Conservation (phyloP, 2,329 filamentous ascomycete species). For the Podosphaera fusca region DNA sequence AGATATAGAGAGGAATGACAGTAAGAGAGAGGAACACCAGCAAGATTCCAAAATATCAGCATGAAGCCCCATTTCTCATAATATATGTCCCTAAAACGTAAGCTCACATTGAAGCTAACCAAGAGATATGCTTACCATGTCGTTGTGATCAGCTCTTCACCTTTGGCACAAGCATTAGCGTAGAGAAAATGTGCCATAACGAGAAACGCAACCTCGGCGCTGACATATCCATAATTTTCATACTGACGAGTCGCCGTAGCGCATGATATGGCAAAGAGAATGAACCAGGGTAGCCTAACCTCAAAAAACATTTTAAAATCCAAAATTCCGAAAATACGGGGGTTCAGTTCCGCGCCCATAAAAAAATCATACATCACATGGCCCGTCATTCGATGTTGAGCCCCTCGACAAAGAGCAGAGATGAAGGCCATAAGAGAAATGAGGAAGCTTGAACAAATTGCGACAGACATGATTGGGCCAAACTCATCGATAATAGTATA, state of each 20-base stretch:
- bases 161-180: conserved; percentile 78
- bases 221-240: conserved; percentile 66
- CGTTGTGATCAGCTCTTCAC: conserved; percentile 70
- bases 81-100: conserved; percentile 57
- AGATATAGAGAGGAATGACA: conserved; percentile 85
- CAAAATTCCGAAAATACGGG: conserved; percentile 59
- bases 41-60: conserved; percentile 94
- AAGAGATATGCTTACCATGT: conserved; percentile 29
- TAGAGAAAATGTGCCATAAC: conserved; percentile 82
- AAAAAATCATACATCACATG: conserved; percentile 69
- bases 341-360: conserved; percentile 74
- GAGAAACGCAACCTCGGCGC: conserved; percentile 63
- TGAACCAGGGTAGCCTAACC: conserved; percentile 79
- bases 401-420: conserved; percentile 58
- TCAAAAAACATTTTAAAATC: conserved; percentile 96
- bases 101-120: neutral
- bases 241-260: conserved; percentile 64
- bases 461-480: conserved; percentile 74
- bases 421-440: conserved; percentile 69
- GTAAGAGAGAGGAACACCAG: conserved; percentile 74
- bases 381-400: conserved; percentile 80
- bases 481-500: conserved; percentile 92
- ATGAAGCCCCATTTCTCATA: conserved; percentile 95
- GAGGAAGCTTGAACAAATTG: conserved; percentile 72
- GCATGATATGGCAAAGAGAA: conserved; percentile 56